phyloP scores from a whole-genome alignment of 2,329 filamentous ascomycete genomes.

The Orbilia oligospora region DNA sequence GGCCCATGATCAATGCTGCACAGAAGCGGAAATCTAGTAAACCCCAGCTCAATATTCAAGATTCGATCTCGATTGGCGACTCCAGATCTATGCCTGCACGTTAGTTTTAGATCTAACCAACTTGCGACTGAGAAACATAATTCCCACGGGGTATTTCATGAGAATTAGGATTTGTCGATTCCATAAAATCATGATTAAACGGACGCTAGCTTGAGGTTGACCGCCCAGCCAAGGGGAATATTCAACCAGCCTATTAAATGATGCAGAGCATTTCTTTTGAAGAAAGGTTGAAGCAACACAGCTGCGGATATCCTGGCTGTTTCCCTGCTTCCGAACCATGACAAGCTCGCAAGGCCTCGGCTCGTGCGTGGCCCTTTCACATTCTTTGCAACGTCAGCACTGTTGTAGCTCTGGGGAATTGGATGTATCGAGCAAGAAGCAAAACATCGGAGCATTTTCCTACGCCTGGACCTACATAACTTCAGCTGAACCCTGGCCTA shows the following conservation, averaged over 20 bases:
- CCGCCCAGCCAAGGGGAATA: conserved; percentile 1
- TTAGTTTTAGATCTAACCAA: conserved; percentile 35
- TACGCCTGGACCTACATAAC: conserved; percentile 24
- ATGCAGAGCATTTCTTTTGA: conserved; percentile 15
- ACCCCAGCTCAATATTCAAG: conserved; percentile 27
- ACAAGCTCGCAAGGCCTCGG: not conserved
- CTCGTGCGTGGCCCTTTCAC: conserved; percentile 33
- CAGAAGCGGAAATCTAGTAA: conserved; percentile 35
- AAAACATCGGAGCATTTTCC: conserved; percentile 53
- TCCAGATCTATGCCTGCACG: conserved; percentile 44
- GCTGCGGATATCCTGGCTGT: conserved; percentile 24
- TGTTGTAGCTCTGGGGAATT: not conserved
- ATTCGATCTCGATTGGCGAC: conserved; percentile 61
- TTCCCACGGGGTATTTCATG: conserved; percentile 21
- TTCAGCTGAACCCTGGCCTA: conserved; percentile 55
- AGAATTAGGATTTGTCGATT: conserved; percentile 26
- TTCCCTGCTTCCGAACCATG: conserved; percentile 3
- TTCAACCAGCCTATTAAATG: conserved; percentile 28
- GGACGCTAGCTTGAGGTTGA: conserved; percentile 15
- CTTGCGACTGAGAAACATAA: conserved; percentile 1
- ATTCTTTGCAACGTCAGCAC: conserved; percentile 55
- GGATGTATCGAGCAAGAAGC: conserved; percentile 1
- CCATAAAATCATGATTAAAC: conserved; percentile 6
- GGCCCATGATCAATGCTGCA: conserved; percentile 15
- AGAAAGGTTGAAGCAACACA: conserved; percentile 25